phyloP scores from a whole-genome alignment of 176 grass and related monocot genomes.

The Poa annua region DNA sequence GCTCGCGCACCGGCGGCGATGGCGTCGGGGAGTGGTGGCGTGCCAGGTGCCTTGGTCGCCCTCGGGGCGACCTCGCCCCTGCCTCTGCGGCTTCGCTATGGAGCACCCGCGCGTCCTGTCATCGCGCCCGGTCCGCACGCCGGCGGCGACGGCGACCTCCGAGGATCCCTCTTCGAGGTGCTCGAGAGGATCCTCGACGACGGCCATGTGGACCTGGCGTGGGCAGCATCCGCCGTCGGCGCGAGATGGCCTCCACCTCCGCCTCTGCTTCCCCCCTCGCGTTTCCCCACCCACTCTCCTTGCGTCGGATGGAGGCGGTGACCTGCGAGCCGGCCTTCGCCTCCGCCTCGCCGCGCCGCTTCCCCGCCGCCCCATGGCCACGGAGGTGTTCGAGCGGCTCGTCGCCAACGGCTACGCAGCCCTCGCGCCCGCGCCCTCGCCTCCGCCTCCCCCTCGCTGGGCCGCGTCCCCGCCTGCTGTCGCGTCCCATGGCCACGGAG shows the following conservation, averaged over 20 bases:
- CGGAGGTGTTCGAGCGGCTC: neutral
- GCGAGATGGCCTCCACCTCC: neutral
- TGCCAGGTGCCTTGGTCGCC: slow-evolving; percentile 16
- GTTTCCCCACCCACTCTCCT: neutral
- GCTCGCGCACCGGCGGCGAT: neutral
- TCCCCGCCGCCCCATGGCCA: neutral
- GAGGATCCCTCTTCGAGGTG: neutral
- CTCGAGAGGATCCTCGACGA: neutral
- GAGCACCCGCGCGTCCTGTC: neutral
- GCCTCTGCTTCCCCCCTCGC: neutral
- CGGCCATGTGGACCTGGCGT: neutral
- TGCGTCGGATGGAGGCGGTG: neutral
- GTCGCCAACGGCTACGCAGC: neutral
- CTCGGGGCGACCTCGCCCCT: slow-evolving; percentile 66
- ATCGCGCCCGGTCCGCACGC: neutral
- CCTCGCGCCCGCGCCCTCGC: neutral
- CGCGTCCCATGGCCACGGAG: too few relatives aligned
- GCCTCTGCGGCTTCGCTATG: neutral
- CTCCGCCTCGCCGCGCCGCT: neutral
- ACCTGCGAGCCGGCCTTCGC: neutral
- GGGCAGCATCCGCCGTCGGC: neutral
- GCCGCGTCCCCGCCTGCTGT: too few relatives aligned
- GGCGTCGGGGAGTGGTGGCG: neutral
- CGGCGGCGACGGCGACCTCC: neutral
- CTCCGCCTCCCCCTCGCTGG: neutral